phyloP scores from a whole-genome alignment of 805 yeast species.

The Kluyveromyces nonfermentans region DNA sequence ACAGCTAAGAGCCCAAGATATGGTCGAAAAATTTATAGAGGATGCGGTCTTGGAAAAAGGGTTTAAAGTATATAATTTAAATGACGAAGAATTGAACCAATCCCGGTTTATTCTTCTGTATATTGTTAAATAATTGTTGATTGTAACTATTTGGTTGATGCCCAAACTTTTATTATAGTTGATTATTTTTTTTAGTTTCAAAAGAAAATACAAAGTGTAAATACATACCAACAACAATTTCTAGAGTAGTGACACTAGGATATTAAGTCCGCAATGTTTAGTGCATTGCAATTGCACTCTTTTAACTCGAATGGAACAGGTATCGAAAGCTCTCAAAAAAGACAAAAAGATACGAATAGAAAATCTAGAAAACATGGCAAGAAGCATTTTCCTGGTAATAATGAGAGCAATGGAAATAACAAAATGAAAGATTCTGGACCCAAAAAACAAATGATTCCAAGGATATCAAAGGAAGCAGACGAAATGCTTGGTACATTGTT shows the following conservation, averaged over 20 bases:
- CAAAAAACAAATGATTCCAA: neutral
- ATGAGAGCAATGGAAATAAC: neutral
- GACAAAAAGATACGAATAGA: neutral
- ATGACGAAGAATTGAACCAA: conserved; percentile 9
- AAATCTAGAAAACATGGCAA: neutral
- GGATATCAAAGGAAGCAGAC: neutral
- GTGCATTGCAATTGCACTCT: neutral
- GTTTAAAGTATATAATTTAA: conserved; percentile 14
- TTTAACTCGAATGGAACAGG: neutral
- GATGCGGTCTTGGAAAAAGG: conserved; percentile 16
- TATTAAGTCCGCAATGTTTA: neutral
- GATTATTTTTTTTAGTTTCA: neutral
- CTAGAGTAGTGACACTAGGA: neutral
- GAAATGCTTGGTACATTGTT: neutral
- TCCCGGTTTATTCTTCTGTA: conserved; percentile 19
- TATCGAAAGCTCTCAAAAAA: neutral
- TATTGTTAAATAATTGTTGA: neutral
- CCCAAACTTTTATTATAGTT: neutral
- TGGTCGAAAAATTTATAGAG: conserved; percentile 20
- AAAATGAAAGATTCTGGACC: neutral
- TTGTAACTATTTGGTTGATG: neutral
- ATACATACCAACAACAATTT: too few relatives aligned
- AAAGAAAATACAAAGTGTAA: neutral
- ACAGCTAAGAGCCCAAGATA: conserved; percentile 26
- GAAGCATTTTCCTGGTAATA: neutral